Conservation (phyloP, 441 rosid species). For the Euphorbia celastroides region DNA sequence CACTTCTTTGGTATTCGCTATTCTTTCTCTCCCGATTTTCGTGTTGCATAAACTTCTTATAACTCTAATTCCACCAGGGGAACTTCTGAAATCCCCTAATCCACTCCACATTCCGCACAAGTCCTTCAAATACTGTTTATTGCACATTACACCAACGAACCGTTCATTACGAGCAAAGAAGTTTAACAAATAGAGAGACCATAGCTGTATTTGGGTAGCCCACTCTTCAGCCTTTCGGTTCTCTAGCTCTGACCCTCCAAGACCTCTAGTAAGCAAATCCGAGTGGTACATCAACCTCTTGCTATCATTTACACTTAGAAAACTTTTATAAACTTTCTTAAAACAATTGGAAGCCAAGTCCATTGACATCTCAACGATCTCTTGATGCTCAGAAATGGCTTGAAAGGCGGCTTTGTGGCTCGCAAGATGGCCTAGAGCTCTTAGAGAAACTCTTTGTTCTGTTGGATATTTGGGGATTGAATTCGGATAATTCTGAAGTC, state of each 20-base stretch:
- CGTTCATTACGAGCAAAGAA: conserved; percentile 58
- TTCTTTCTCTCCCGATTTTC: conserved; percentile 46
- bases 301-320: conserved; percentile 42
- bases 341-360: conserved; percentile 43
- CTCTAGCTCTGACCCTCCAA: conserved; percentile 52
- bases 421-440: conserved; percentile 67
- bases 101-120: conserved; percentile 65
- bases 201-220: conserved; percentile 67
- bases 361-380: conserved; percentile 43
- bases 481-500: too few species aligned
- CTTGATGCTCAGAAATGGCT: conserved; percentile 47
- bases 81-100: conserved; percentile 33
- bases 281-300: conserved; percentile 58
- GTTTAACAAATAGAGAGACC: conserved; percentile 69
- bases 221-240: conserved; percentile 73
- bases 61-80: conserved; percentile 59
- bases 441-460: conserved; percentile 78
- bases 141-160: conserved; percentile 42
- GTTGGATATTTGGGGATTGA: too few species aligned
- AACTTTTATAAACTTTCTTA: conserved; percentile 38
- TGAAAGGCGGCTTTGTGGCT: conserved; percentile 55
- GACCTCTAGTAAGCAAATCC: conserved; percentile 68
- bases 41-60: conserved; percentile 48
- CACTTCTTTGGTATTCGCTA: conserved; percentile 32
- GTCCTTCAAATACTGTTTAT: conserved; percentile 38